Base-by-base conservation (phyloP, 306 rosid species). In the Casuarina glauca region DNA sequence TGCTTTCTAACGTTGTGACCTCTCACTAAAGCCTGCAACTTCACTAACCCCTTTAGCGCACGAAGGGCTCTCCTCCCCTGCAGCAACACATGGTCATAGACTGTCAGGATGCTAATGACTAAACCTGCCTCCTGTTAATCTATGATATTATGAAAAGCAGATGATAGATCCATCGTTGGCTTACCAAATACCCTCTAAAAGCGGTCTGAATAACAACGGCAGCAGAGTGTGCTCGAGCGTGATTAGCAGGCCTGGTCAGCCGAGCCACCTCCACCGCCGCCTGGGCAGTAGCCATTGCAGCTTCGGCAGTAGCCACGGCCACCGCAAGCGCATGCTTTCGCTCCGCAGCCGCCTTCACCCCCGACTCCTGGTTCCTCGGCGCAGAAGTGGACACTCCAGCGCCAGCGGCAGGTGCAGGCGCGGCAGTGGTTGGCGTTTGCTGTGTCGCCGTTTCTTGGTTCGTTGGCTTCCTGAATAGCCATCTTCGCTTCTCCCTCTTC, bases 1-100 rank as follows among this genome's bases (percentile, higher is more conserved):
- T 95, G 99, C 81, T 93, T 95, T 68, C 99, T 83, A 55, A 95
- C 99, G 53, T 95, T 95, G 72, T 95, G 97, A 10, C 99, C 99
- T 52, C 98, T 89, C 74, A 95, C 99, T 50, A 95, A 78, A 13
- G 99, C 99, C 80, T 95, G 99, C 87, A 95, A 82, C 87, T 95
- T 95, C 82, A 95, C 99, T 15, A 95, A 66, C 38, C 99, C 99
- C 78, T 91, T 95, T 0, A 95, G 90, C 26, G 99, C 99, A 9
- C 94, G 83, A 51, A 91, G 91, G 3, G 99, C 99, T 74, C 99
- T 93, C 87, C 97, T 93, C 19, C 97, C 99, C 99, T 93, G 54
- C 26, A 79, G 10, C 11, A 12, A 69, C 43, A 70, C 49, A 71
- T 19, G 68, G n/a, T 75, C 63, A 66, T n/a, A 58, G 2, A 69